These are phyloP conservation scores for Persicaria maculosa DNA, from an alignment of 148 eudicot species.

Conservation along the genomic window DNA sequence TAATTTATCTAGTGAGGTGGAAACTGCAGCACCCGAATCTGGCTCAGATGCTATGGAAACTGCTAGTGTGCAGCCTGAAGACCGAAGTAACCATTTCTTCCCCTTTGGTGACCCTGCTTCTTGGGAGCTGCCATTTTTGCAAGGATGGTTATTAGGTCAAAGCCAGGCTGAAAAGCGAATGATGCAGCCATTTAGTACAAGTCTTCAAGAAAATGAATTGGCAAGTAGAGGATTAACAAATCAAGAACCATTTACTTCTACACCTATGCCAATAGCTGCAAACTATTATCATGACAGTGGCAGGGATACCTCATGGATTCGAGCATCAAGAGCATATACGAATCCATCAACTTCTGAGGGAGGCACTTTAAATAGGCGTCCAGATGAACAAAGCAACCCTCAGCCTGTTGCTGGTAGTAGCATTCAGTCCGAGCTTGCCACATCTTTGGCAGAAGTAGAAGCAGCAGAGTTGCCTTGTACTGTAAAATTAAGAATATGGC, in stretches of 20 bases:
- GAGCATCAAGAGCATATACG: constrained; percentile 38
- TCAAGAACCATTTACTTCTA: constrained; percentile 26
- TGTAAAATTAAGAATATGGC: constrained; percentile 93
- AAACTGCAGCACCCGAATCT: constrained; percentile 30
- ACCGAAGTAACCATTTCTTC: constrained; percentile 51
- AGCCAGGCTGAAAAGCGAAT: constrained; percentile 79
- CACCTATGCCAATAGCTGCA: constrained; percentile 26
- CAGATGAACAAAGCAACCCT: constrained; percentile 36
- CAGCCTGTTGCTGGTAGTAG: constrained; percentile 45
- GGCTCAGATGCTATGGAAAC: constrained; percentile 56
- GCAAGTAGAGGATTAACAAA: constrained; percentile 24
- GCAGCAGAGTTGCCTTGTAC: constrained; percentile 97
- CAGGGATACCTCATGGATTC: constrained; percentile 42
- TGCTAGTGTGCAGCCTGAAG: constrained; percentile 54
- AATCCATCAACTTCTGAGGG: constrained; percentile 32
- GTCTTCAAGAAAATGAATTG: constrained; percentile 33
- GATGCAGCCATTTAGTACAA: constrained; percentile 37
- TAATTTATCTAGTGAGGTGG: constrained; percentile 38
- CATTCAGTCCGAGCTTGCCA: constrained; percentile 70
- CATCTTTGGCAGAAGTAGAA: constrained; percentile 80
- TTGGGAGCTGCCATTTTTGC: constrained; percentile 92
- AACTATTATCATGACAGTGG: constrained; percentile 27
- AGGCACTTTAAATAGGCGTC: constrained; percentile 23
- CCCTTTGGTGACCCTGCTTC: constrained; percentile 70
- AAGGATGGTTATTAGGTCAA: constrained; percentile 96